phyloP scores from a whole-genome alignment of 2,329 filamentous ascomycete species.

The Phyllosticta citribraziliensis region DNA sequence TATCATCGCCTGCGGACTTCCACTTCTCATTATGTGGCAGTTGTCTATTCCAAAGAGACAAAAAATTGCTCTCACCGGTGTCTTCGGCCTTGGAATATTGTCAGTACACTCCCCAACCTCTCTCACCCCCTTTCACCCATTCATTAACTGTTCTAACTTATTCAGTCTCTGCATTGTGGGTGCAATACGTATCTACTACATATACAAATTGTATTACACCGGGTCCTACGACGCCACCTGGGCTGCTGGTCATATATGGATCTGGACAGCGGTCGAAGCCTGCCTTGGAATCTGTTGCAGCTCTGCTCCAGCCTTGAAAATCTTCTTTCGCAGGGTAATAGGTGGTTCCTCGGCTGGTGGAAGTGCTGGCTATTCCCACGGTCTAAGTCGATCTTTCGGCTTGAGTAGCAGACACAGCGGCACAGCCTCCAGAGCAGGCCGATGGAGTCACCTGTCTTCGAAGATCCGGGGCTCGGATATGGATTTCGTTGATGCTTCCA shows the following conservation, averaged over 20 bases:
- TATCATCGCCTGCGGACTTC: constrained; percentile 31
- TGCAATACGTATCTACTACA: constrained; percentile 29
- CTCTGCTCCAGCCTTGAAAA: constrained; percentile 33
- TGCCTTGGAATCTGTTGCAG: constrained; percentile 34
- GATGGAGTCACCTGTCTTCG: not conserved
- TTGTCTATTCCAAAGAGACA: constrained; percentile 33
- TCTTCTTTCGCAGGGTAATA: constrained; percentile 26
- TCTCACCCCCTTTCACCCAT: not conserved
- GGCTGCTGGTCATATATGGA: constrained; percentile 28
- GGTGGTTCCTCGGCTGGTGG: not conserved
- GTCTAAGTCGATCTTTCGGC: not conserved
- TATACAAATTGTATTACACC: constrained; percentile 21
- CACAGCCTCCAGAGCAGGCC: not conserved
- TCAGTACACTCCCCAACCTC: constrained; percentile 14
- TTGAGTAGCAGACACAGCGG: not conserved
- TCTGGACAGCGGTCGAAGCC: constrained; percentile 33
- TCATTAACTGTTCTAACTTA: not conserved
- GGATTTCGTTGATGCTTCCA: not conserved
- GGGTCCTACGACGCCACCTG: constrained; percentile 32
- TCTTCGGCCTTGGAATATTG: constrained; percentile 36
- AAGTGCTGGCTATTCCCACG: not conserved
- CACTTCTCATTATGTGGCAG: constrained; percentile 36
- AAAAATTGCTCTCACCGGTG: constrained; percentile 35
- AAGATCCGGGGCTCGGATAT: not conserved
- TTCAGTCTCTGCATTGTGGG: constrained; percentile 25